Base-by-base conservation (phyloP, 768 basidiomycete species). In the Collybia sp. region DNA sequence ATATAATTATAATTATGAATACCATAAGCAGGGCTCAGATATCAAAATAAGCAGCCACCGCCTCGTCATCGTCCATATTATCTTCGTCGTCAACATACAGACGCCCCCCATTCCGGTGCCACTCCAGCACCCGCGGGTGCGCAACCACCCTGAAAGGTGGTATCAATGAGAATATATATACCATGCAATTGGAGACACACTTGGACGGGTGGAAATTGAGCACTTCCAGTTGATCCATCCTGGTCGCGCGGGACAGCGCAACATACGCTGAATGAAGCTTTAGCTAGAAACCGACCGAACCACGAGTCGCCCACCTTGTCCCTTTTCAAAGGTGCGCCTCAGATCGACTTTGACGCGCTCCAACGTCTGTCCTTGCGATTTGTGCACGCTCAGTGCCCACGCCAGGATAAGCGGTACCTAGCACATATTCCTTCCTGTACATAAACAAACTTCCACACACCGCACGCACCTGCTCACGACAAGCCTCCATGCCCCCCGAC, bases 281-380 rank as follows among this genome's bases (percentile, higher is more conserved):
- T 0, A 11, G 37, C 18, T 33, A 37, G 10, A 32, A 4, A 15
- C 13, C 30, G 19, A 31, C 25, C 2, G 13, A 40, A 30, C 9
- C n/a, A 45, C 2, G 6, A 13, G 32, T 17, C 17, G 42, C 59
- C 42, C 41, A 82, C 85, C 85, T 80, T 89, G 82, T 4, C 86
- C 86, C 47, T 78, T 83, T 60, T 88, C 93, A 65, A 95, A 95
- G 1, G 80, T 85, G 35, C 76, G 73, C 48, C 68, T 60, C 19
- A 94, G 73, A 57, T 93, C 82, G 3, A 93, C 86, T 48, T 83
- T 86, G 46, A 93, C 89, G 41, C 89, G 73, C 42, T 89, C 80
- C 37, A 95, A 66, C 0, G 93, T 94, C 62, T 93, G 92, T 0
- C 93, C 93, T 59, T 95, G 93, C 4, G 85, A 85, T 59, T 94